phyloP scores from a whole-genome alignment of 768 basidiomycete species.

The Rhizopogon salebrosus region DNA sequence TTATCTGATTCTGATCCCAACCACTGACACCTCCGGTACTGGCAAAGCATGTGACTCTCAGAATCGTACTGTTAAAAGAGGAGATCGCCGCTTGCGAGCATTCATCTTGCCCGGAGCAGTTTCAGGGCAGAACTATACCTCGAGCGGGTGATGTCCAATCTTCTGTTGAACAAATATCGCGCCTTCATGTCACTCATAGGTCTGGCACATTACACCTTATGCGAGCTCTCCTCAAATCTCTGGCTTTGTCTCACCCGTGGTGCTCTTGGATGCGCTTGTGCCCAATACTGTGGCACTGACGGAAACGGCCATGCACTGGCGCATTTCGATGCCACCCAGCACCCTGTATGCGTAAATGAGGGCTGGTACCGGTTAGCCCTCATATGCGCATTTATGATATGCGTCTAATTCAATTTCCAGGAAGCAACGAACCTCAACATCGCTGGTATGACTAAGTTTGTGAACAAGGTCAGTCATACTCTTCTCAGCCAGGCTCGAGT shows the following conservation, averaged over 20 bases:
- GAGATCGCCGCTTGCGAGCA: conserved; percentile 89
- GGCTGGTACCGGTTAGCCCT: conserved; percentile 72
- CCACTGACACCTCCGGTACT: conserved; percentile 15
- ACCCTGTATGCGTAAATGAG: conserved; percentile 88
- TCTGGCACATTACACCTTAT: conserved; percentile 74
- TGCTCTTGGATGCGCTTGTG: conserved; percentile 80
- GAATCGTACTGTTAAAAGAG: conserved; percentile 87
- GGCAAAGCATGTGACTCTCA: conserved; percentile 54
- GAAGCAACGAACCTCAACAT: too few species aligned
- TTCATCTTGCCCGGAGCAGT: conserved; percentile 50
- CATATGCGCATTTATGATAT: background rate
- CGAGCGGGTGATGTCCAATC: conserved; percentile 16
- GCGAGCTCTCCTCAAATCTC: conserved; percentile 85
- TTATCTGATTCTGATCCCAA: background rate
- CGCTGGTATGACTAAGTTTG: too few species aligned
- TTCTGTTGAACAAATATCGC: background rate
- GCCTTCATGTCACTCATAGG: conserved; percentile 34
- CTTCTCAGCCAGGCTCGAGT: too few species aligned
- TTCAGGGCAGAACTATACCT: conserved; percentile 16
- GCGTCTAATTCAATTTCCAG: conserved; percentile 18
- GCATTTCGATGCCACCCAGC: conserved; percentile 69
- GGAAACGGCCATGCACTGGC: conserved; percentile 88
- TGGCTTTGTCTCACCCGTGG: conserved; percentile 97
- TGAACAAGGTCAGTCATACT: too few species aligned
- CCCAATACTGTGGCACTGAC: conserved; percentile 73